These are phyloP conservation scores for Aegilops tauschii DNA, from an alignment of 176 grass and related monocot species.

Conservation along the genomic window DNA sequence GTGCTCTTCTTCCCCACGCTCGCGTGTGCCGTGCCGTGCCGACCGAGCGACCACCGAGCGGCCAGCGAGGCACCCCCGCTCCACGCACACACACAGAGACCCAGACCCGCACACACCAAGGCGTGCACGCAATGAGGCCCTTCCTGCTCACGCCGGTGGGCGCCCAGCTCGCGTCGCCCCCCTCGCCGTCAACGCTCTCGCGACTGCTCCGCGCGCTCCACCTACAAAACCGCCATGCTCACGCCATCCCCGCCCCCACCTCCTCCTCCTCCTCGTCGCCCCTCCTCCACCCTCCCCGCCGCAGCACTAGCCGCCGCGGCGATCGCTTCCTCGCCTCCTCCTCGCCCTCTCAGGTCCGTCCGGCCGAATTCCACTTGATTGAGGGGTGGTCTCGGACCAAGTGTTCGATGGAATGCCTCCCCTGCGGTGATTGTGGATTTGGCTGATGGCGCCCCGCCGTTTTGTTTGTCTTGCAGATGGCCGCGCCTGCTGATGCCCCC, in stretches of 20 bases:
- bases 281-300: not conserved
- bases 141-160: conserved; percentile 41
- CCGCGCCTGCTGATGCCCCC: conserved; percentile 41
- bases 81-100: not conserved
- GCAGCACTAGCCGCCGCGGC: not conserved
- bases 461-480: conserved; percentile 48
- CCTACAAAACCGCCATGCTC: conserved; percentile 23
- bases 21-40: not conserved
- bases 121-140: conserved; percentile 48
- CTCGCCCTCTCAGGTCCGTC: conserved; percentile 35
- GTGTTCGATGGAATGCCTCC: conserved; percentile 16
- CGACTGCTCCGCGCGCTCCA: conserved; percentile 34
- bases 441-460: not conserved
- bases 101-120: not conserved
- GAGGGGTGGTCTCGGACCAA: not conserved
- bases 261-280: not conserved
- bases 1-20: not conserved
- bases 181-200: conserved; percentile 45
- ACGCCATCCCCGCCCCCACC: not conserved
- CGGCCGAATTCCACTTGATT: not conserved
- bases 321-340: conserved; percentile 27
- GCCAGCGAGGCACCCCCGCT: conserved; percentile 11
- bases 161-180: conserved; percentile 1
- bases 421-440: not conserved
- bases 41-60: conserved; percentile 10